A percentile compares a stretch with the other conserved stretches of the same genome.
Conservation (phyloP, 1,284 basidiomycete genomes). For the Filobasidium uniguttulatum region DNA sequence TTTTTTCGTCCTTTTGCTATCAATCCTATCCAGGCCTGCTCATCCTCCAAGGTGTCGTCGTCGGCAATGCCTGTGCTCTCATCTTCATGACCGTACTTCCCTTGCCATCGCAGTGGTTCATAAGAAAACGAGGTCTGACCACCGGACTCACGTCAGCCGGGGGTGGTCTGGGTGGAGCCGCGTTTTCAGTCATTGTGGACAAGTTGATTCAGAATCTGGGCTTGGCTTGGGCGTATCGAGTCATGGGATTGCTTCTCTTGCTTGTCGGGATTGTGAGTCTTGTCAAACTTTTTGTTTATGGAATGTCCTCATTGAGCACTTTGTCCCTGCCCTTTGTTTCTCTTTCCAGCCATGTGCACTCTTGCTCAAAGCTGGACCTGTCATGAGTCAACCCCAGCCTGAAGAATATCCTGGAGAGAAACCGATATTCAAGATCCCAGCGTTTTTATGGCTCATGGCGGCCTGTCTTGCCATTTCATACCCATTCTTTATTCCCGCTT, state of each 20-base stretch:
- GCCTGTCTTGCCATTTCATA: conserved; percentile 17
- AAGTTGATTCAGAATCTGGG: conserved; percentile 13
- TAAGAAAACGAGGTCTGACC: conserved; percentile 15
- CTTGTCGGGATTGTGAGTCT: conserved; percentile 3
- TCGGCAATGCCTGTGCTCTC: conserved; percentile 3
- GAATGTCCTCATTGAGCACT: not conserved
- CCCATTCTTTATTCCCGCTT: conserved; percentile 19
- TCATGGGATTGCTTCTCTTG: conserved; percentile 7
- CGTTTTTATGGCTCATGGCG: conserved; percentile 11
- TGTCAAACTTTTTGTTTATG: no score
- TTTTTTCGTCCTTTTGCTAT: conserved; percentile 9
- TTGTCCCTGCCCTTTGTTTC: not conserved
- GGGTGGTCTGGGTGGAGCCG: conserved; percentile 15
- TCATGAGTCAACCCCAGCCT: conserved; percentile 2
- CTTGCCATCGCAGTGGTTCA: conserved; percentile 13
- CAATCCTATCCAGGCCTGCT: conserved; percentile 11
- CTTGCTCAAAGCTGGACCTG: conserved; percentile 2
- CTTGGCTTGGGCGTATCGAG: conserved; percentile 13
- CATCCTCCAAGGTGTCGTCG: conserved; percentile 11
- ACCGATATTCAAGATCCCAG: conserved; percentile 9
- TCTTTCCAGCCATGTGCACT: conserved; percentile 5
- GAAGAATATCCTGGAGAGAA: not conserved
- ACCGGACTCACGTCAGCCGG: conserved; percentile 17
- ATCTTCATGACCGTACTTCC: conserved; percentile 15
- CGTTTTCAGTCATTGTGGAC: conserved; percentile 6